Evolutionary conservation across 1,284 basidiomycete genomes (phyloP), one percentile per base, ranked within the genome.

Genomic region (Apiotrichum mycotoxinovorans): DNA sequence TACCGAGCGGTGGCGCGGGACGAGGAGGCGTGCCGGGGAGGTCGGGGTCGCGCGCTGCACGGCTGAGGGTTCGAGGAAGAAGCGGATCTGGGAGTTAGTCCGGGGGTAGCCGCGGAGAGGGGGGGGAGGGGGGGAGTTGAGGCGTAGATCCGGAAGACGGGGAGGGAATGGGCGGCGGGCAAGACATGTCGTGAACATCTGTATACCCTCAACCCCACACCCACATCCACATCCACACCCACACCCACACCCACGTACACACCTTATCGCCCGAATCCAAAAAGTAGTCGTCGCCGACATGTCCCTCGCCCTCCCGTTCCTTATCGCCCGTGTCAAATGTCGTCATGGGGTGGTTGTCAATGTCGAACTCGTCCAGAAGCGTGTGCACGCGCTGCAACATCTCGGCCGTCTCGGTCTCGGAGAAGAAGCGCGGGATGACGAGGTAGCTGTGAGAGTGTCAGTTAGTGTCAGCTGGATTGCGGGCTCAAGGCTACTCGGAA

Each of bases 211-310:
- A n/a, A n/a, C n/a, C n/a, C n/a, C n/a, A n/a, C n/a, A n/a, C n/a
- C n/a, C n/a, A n/a, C n/a, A n/a, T n/a, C n/a, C n/a, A n/a, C n/a
- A n/a, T n/a, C n/a, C n/a, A n/a, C n/a, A n/a, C n/a, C n/a, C n/a
- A n/a, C n/a, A n/a, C n/a, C n/a, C n/a, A n/a, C n/a, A n/a, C n/a
- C n/a, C n/a, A n/a, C n/a, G n/a, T n/a, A 26, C 88, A 84, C 76
- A 93, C 89, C 81, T 96, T 95, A 75, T 97, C 91, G 1, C 91
- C 91, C 1, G 89, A 92, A 15, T 80, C 83, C 54, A 98, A 79
- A 70, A 98, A 98, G 75, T 98, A 98, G 26, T 90, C 85, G 70
- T 98, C 92, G 0, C 92, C 76, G 25, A 78, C 67, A 54, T 78
- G 76, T 25, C 86, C 78, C 30, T 86, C 78, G 54, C 83, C 82